Percentiles rank a stretch among this genome's conserved stretches.
Evolutionary conservation across 2,329 filamentous ascomycete species (phyloP).

Genomic region (Pezicula neosporulosa): DNA sequence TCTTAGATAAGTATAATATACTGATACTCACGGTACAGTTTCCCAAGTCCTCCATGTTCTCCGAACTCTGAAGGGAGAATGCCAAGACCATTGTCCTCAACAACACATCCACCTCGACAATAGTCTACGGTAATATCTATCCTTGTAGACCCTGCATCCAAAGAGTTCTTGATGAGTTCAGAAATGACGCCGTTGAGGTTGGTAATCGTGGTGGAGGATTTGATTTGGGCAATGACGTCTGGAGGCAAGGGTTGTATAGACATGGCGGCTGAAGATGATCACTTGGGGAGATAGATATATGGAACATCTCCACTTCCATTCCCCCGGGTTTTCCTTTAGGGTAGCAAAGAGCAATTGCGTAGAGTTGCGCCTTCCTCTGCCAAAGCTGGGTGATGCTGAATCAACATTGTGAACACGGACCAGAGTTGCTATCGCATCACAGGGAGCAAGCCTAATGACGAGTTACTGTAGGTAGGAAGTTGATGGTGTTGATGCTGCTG

Average conservation of each 20-base stretch:
- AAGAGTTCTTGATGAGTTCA: conserved; percentile 75
- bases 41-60: conserved; percentile 67
- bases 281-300: not conserved
- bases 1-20: not conserved
- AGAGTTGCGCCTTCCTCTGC: not conserved
- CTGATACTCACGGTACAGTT: conserved; percentile 60
- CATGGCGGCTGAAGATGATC: conserved; percentile 25
- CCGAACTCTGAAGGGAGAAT: conserved; percentile 72
- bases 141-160: conserved; percentile 73
- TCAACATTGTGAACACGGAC: not conserved
- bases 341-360: not conserved
- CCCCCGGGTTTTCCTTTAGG: conserved; percentile 1
- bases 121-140: conserved; percentile 74
- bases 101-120: conserved; percentile 66
- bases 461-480: no score
- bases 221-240: conserved; percentile 73
- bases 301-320: conserved; percentile 4
- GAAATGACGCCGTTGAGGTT: conserved; percentile 68
- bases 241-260: conserved; percentile 67
- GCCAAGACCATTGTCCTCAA: conserved; percentile 83
- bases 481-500: no score
- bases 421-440: not conserved
- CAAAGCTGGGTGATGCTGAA: not conserved
- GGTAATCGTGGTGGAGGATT: conserved; percentile 77
- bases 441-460: no score